These are phyloP conservation scores for Simmondsia chinensis DNA, from an alignment of 148 eudicot genomes.

Conservation along the genomic window DNA sequence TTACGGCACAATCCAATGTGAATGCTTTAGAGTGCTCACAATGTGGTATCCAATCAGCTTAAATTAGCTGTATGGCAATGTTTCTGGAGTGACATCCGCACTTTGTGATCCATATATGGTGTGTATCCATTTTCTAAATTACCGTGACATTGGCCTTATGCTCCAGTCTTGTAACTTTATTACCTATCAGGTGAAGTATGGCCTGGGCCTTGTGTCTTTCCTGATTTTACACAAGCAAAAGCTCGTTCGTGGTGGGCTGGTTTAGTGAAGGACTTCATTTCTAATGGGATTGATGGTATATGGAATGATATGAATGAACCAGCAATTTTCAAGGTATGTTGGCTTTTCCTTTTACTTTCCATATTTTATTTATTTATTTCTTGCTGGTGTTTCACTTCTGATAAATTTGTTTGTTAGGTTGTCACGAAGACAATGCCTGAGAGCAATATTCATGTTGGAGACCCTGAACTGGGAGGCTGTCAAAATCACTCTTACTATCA, in stretches of 20 bases:
- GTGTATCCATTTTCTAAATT: too few species aligned
- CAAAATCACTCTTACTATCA: constrained; percentile 91
- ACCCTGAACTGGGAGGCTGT: constrained; percentile 77
- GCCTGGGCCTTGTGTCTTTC: constrained; percentile 99
- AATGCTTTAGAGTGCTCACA: too few species aligned
- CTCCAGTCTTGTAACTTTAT: background rate
- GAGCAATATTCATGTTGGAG: constrained; percentile 80
- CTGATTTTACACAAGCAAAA: constrained; percentile 84
- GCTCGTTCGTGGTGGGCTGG: constrained; percentile 94
- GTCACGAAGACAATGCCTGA: constrained; percentile 94
- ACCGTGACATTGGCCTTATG: too few species aligned
- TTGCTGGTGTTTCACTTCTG: too few species aligned
- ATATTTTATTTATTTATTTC: too few species aligned
- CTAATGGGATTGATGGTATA: constrained; percentile 95
- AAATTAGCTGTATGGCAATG: too few species aligned
- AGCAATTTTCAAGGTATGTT: constrained; percentile 84
- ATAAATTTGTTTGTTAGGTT: constrained; percentile 27
- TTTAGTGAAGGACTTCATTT: constrained; percentile 67
- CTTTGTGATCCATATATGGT: too few species aligned
- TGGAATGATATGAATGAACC: constrained; percentile 99
- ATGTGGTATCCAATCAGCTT: too few species aligned
- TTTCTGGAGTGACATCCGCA: too few species aligned
- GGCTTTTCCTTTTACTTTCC: too few species aligned
- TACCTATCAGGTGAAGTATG: constrained; percentile 72
- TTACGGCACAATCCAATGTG: too few species aligned